phyloP scores from a whole-genome alignment of 768 basidiomycete species.

The Tricholoma terreum region DNA sequence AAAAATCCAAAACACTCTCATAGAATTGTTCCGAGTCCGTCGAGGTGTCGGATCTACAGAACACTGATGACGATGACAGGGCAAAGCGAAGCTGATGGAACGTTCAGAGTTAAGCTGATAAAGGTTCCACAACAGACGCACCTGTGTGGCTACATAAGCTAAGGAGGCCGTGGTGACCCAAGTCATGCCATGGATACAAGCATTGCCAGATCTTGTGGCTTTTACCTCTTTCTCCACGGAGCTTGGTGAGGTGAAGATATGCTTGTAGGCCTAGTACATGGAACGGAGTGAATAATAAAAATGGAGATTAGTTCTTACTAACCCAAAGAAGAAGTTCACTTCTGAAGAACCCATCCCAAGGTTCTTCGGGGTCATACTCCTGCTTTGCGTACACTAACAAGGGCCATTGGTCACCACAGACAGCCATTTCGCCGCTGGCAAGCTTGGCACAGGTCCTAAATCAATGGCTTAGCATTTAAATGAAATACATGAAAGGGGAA shows the following conservation, averaged over 20 bases:
- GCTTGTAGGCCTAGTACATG: not conserved
- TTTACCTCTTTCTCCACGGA: not conserved
- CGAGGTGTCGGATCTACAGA: not conserved
- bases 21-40: slow-evolving; percentile 4
- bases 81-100: not conserved
- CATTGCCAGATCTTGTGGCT: not conserved
- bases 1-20: not conserved
- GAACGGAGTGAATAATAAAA: not conserved
- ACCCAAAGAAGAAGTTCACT: slow-evolving; percentile 21
- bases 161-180: slow-evolving; percentile 7
- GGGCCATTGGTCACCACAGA: slow-evolving; percentile 24
- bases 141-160: slow-evolving; percentile 12
- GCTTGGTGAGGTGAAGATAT: not conserved
- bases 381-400: slow-evolving; percentile 18
- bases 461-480: not conserved
- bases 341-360: slow-evolving; percentile 24
- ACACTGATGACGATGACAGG: not conserved
- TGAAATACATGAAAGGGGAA: not conserved
- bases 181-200: slow-evolving; percentile 11
- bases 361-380: slow-evolving; percentile 18
- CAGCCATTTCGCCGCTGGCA: slow-evolving; percentile 7
- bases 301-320: not conserved
- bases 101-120: not conserved
- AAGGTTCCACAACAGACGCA: not conserved
- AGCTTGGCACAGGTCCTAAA: slow-evolving; percentile 1